Percentiles rank a stretch among this genome's conserved stretches.
Conservation (phyloP, 139 green algal species). For the Chlamydomonas sphaeroides region DNA sequence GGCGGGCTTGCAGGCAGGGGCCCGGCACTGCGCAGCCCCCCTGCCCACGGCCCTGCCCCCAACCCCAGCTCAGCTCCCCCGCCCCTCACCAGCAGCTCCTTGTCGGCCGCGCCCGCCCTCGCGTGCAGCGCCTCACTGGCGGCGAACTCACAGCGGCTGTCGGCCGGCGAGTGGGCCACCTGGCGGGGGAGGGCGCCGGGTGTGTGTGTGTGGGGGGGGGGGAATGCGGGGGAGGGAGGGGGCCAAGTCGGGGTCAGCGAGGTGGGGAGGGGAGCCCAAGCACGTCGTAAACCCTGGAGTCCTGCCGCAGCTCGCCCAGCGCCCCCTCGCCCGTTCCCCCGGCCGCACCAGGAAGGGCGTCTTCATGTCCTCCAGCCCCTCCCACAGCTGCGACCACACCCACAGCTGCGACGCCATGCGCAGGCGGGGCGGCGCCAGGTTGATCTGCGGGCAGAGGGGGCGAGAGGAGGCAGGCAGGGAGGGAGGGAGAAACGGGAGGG, state of each 20-base stretch:
- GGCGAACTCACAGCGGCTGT: neutral
- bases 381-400: neutral
- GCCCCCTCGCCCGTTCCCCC: neutral
- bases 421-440: neutral
- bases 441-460: neutral
- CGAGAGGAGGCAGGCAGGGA: neutral
- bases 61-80: neutral
- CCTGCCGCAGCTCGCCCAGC: neutral
- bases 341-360: neutral
- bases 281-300: neutral
- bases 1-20: too few species aligned
- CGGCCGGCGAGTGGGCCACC: neutral
- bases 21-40: too few species aligned
- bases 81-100: neutral
- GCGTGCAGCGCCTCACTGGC: neutral
- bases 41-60: neutral
- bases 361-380: neutral
- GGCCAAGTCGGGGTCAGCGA: neutral
- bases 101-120: neutral
- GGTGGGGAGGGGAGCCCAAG: neutral
- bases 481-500: neutral
- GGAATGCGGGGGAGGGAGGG: neutral
- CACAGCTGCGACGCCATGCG: neutral
- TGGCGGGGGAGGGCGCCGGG: neutral
- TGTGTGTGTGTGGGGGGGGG: neutral